These are phyloP conservation scores for Leptographium procerum DNA, from an alignment of 2,329 filamentous ascomycete species.

Conservation along the genomic window DNA sequence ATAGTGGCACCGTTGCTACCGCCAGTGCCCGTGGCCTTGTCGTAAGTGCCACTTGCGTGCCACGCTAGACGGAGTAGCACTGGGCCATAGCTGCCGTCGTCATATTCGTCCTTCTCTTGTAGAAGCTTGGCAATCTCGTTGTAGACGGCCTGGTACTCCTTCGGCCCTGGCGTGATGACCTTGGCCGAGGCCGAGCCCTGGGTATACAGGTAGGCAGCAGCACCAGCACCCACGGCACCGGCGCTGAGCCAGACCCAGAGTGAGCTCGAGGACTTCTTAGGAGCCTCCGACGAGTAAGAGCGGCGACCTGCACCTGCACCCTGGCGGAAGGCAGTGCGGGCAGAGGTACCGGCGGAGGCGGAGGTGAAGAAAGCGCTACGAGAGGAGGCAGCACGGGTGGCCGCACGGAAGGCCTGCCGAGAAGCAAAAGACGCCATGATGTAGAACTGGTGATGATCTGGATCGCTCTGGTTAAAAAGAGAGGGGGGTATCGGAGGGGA, in stretches of 20 bases:
- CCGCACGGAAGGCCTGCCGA: slow-evolving; percentile 44
- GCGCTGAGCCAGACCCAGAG: slow-evolving; percentile 47
- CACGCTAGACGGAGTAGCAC: slow-evolving; percentile 84
- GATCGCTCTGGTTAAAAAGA: slow-evolving; percentile 5
- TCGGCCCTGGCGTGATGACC: slow-evolving; percentile 61
- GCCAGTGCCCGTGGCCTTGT: slow-evolving; percentile 76
- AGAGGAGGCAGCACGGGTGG: slow-evolving; percentile 41
- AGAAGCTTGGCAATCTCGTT: slow-evolving; percentile 69
- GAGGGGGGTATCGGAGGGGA: not conserved
- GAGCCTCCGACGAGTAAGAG: slow-evolving; percentile 64
- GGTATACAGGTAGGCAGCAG: slow-evolving; percentile 55
- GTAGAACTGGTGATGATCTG: not conserved
- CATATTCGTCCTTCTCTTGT: slow-evolving; percentile 87
- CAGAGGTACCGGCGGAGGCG: slow-evolving; percentile 46
- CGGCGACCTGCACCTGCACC: slow-evolving; percentile 46
- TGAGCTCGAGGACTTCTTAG: slow-evolving; percentile 31
- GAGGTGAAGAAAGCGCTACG: slow-evolving; percentile 26
- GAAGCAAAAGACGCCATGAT: slow-evolving; percentile 35
- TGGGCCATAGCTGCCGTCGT: slow-evolving; percentile 91
- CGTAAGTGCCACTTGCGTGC: slow-evolving; percentile 89
- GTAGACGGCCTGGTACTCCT: slow-evolving; percentile 94
- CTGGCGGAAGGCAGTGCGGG: slow-evolving; percentile 60
- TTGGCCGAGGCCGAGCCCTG: slow-evolving; percentile 42
- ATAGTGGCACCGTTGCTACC: slow-evolving; percentile 96
- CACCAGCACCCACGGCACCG: slow-evolving; percentile 48